Evolutionary conservation across 1,139 yeast genomes (phyloP).

Genomic region (Nakaseomyces sp.): DNA sequence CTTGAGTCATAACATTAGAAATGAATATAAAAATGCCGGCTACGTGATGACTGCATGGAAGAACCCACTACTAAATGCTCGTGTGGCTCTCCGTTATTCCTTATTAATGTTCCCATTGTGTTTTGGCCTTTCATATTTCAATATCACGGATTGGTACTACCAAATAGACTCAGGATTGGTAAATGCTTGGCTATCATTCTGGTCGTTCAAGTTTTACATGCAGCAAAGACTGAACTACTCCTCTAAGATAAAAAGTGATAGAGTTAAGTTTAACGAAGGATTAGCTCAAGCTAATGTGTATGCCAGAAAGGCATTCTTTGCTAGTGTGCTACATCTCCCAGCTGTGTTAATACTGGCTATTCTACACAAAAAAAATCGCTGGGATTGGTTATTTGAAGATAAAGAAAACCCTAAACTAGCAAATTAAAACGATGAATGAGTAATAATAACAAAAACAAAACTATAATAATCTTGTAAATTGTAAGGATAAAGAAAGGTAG

Average conservation of each 20-base stretch:
- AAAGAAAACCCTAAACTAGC: slow-evolving; percentile 13
- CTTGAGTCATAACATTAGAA: slow-evolving; percentile 76
- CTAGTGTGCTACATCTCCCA: slow-evolving; percentile 91
- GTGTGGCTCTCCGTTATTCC: slow-evolving; percentile 87
- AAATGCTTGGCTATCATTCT: slow-evolving; percentile 77
- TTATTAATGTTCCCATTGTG: slow-evolving; percentile 88
- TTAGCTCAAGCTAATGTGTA: slow-evolving; percentile 49
- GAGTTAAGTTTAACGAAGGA: slow-evolving; percentile 45
- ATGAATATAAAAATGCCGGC: slow-evolving; percentile 86
- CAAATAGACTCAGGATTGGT: slow-evolving; percentile 70
- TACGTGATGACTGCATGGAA: slow-evolving; percentile 95
- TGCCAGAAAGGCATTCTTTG: slow-evolving; percentile 87
- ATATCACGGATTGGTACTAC: slow-evolving; percentile 76
- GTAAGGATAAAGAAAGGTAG: too few relatives aligned
- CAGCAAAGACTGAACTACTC: slow-evolving; percentile 58
- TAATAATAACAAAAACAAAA: too few relatives aligned
- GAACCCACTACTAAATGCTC: slow-evolving; percentile 82
- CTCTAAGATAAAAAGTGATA: slow-evolving; percentile 25
- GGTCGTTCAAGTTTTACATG: slow-evolving; percentile 77
- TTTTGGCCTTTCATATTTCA: slow-evolving; percentile 68
- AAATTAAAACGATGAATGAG: background rate
- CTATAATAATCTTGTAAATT: too few relatives aligned
- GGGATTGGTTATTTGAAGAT: slow-evolving; percentile 60
- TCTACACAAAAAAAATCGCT: slow-evolving; percentile 90
- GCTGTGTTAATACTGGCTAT: slow-evolving; percentile 82